These are phyloP conservation scores for Colletotrichum sp. DNA, from an alignment of 2,329 filamentous ascomycete genomes.

Conservation along the genomic window DNA sequence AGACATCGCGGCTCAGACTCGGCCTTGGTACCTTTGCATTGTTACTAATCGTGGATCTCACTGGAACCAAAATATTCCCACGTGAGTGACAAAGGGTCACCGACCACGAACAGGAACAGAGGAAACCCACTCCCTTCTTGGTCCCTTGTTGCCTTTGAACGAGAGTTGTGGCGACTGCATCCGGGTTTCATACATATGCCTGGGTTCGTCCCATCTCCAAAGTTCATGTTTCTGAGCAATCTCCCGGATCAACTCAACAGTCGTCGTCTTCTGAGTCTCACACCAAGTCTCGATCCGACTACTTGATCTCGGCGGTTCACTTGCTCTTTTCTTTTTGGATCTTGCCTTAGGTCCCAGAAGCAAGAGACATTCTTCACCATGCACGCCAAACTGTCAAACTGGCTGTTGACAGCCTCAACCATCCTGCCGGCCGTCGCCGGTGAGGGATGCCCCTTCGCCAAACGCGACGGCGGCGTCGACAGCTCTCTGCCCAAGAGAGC, in stretches of 20 bases:
- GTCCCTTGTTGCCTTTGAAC: background rate
- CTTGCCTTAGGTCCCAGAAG: background rate
- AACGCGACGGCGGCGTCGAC: conserved; percentile 9
- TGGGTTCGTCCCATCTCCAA: conserved; percentile 14
- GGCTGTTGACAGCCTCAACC: conserved; percentile 8
- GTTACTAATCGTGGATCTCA: conserved; percentile 1
- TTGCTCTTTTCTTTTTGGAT: background rate
- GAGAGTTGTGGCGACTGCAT: background rate
- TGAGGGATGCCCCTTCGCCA: conserved; percentile 13
- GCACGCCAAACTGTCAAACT: conserved; percentile 17
- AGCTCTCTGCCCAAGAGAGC: conserved; percentile 10
- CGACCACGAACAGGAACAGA: background rate
- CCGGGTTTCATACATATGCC: conserved; percentile 6
- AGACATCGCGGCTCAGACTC: background rate
- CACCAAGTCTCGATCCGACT: background rate
- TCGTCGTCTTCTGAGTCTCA: background rate
- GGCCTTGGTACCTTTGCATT: background rate
- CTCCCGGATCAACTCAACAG: background rate
- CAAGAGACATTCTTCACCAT: background rate
- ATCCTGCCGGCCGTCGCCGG: conserved; percentile 1
- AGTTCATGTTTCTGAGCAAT: background rate
- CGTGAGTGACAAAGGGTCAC: background rate
- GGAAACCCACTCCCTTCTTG: background rate
- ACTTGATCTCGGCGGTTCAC: background rate
- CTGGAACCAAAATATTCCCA: background rate